Evolutionary conservation across 78 protist species (phyloP), one percentile per base, ranked within the genome.

Genomic region (Protostelium mycophagum): DNA sequence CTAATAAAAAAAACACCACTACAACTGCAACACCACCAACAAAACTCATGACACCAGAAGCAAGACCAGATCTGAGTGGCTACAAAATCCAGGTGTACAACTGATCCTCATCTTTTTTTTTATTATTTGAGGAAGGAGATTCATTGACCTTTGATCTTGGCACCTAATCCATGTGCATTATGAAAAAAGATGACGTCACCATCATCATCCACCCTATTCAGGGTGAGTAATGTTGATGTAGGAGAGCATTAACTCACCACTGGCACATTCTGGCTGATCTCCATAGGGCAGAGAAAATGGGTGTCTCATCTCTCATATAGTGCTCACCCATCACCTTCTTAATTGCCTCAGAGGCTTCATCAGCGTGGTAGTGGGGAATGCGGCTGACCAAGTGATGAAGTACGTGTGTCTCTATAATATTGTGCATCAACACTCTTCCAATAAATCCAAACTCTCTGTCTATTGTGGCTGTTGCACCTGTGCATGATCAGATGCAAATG

Each of bases 331-430:
- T 89, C 86, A 37, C 90, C 63, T 87, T 86, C 85, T 87, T 87
- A 36, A 95, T 84, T 37, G 90, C 90, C 84, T 83, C 86, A 83
- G 97, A 95, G 63, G 97, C 98, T 73, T 94, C 96, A 9, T 88
- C 86, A 34, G 97, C 97, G 88, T 94, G 91, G 93, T 97, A 97
- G 92, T 86, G 91, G 51, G 97, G 97, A 38, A 95, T 90, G 16
- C 85, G 36, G 87, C 93, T 93, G 87, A 90, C 92, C 83, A 97
- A 38, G 92, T 97, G 98, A 83, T 97, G 98, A 1, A 86, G 86
- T 38, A 97, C 98, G 91, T 97, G 98, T 5, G 97, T 92, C 51
- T 92, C 93, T 9, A 90, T 87, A 84, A 97, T 97, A 89, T 92
- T 87, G 93, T 97, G 97, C 87, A 90, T 93, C 85, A 92, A 38